Percentiles rank a stretch among this genome's conserved stretches.
These are phyloP conservation scores for Murraya koenigii DNA, from an alignment of 345 rosid genomes.

Conservation along the genomic window DNA sequence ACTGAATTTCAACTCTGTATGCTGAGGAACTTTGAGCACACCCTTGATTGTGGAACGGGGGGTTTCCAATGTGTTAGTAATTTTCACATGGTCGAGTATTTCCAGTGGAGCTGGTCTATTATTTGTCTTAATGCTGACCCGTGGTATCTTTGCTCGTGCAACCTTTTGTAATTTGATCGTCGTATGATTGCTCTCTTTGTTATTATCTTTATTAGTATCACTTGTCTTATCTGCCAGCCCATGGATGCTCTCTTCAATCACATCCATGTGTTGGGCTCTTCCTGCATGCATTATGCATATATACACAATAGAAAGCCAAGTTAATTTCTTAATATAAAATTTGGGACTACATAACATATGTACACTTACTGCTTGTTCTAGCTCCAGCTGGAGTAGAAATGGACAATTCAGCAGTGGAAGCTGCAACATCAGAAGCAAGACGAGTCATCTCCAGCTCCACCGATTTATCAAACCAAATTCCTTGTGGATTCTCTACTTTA, in stretches of 20 bases:
- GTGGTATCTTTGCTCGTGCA: slow-evolving; percentile 4
- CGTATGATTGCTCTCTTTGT: neutral
- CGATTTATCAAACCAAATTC: slow-evolving; percentile 31
- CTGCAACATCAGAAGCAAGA: slow-evolving; percentile 55
- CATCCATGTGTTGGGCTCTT: slow-evolving; percentile 49
- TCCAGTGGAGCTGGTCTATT: slow-evolving; percentile 56
- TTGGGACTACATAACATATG: no score
- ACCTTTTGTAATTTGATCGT: neutral
- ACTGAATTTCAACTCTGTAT: slow-evolving; percentile 45
- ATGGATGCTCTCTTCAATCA: slow-evolving; percentile 49
- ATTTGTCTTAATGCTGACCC: neutral
- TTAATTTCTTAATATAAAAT: no score
- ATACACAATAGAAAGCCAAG: no score
- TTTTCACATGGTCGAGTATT: slow-evolving; percentile 45
- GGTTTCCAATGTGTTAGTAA: slow-evolving; percentile 46
- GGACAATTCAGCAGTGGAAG: slow-evolving; percentile 47
- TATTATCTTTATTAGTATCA: slow-evolving; percentile 11
- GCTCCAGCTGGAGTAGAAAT: slow-evolving; percentile 54
- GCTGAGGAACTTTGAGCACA: slow-evolving; percentile 35
- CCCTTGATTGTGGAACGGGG: slow-evolving; percentile 64
- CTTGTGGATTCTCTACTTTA: slow-evolving; percentile 67
- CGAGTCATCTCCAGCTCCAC: slow-evolving; percentile 47
- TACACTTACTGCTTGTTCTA: slow-evolving; percentile 40
- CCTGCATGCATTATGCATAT: slow-evolving; percentile 23
- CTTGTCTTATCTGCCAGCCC: slow-evolving; percentile 34